Evolutionary conservation across 305 asterid genomes (phyloP).

Genomic region (Stenogyne calaminthoides): DNA sequence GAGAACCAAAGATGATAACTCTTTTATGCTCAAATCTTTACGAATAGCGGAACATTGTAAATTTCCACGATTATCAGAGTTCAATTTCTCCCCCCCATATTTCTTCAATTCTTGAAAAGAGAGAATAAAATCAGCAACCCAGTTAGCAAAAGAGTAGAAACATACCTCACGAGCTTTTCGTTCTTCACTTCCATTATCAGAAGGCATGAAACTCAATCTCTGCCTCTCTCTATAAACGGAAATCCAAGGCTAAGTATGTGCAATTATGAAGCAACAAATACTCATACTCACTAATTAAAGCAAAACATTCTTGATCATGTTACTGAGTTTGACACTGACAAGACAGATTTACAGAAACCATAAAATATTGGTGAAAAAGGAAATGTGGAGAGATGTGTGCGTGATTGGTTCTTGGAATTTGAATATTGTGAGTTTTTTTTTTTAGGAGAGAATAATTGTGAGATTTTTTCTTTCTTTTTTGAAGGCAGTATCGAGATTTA

Average conservation of each 20-base stretch:
- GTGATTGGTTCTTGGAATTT: slow-evolving; percentile 31
- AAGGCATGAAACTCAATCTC: slow-evolving; percentile 31
- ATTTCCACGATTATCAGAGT: neutral
- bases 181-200: slow-evolving; percentile 49
- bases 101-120: no score
- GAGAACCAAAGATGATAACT: neutral
- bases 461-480: no score
- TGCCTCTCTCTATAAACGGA: slow-evolving; percentile 18
- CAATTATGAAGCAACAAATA: slow-evolving; percentile 5
- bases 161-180: slow-evolving; percentile 65
- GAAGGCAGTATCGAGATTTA: no score
- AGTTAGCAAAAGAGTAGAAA: neutral
- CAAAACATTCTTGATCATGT: slow-evolving; percentile 45
- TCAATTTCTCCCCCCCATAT: neutral
- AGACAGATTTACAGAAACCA: slow-evolving; percentile 25
- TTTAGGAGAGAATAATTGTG: neutral
- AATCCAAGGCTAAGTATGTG: slow-evolving; percentile 8
- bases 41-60: neutral
- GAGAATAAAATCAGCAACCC: slow-evolving; percentile 15
- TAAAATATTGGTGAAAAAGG: slow-evolving; percentile 5
- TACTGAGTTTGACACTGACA: slow-evolving; percentile 26
- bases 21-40: no score
- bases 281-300: slow-evolving; percentile 26
- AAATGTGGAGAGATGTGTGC: slow-evolving; percentile 20
- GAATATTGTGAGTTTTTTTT: neutral